phyloP scores from a whole-genome alignment of 1,284 basidiomycete species.

The Ganoderma multipileum region DNA sequence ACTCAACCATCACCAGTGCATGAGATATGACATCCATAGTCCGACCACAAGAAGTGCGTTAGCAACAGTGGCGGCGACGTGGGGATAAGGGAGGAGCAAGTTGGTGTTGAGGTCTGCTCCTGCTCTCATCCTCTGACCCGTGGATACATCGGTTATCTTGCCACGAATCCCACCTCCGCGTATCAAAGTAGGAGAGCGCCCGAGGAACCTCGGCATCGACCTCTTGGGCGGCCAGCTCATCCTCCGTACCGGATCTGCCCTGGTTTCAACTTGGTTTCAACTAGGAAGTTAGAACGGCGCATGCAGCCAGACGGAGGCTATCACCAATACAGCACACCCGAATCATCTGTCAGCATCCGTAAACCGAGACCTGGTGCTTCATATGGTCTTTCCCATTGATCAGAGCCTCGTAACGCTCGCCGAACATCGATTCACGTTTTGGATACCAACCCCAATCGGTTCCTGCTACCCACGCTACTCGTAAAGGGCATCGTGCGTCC shows the following conservation, averaged over 20 bases:
- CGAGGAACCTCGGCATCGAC: not conserved
- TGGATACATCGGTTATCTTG: slow-evolving; percentile 2
- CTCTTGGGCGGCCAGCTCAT: not conserved
- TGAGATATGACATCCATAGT: not conserved
- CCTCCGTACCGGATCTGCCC: not conserved
- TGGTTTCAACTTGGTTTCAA: not conserved
- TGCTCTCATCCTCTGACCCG: not conserved
- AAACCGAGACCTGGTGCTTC: not conserved
- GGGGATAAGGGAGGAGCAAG: not conserved
- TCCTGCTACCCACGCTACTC: not conserved
- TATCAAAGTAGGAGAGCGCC: not conserved
- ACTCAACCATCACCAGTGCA: slow-evolving; percentile 18
- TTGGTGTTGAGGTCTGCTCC: not conserved
- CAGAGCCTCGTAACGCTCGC: not conserved
- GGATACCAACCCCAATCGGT: not conserved
- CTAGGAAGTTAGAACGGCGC: not conserved
- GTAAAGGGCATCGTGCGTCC: not conserved
- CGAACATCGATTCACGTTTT: not conserved
- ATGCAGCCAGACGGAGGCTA: not conserved
- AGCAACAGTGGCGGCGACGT: not conserved
- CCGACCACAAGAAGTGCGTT: not conserved
- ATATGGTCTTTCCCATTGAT: not conserved
- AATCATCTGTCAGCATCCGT: not conserved
- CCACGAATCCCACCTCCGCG: not conserved
- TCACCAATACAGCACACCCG: not conserved